Conservation (phyloP, 1,139 yeast genomes). For the Pichia kudriavzevii region DNA sequence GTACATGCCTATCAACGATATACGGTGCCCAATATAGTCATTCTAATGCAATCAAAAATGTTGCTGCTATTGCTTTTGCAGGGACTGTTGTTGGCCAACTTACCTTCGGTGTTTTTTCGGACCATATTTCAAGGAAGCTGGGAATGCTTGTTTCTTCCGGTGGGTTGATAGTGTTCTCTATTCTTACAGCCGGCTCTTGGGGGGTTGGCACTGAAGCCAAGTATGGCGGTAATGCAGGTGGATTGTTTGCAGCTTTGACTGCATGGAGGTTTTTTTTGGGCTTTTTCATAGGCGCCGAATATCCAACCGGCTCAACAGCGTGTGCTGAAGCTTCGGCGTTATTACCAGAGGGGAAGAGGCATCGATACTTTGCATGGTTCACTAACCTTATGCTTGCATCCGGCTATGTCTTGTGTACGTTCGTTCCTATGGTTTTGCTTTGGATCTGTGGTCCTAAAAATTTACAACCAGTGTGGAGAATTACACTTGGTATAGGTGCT, state of each 20-base stretch:
- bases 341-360: constrained; percentile 74
- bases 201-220: constrained; percentile 44
- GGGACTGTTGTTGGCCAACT: constrained; percentile 88
- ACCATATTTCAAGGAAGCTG: constrained; percentile 65
- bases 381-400: constrained; percentile 82
- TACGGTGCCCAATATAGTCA: constrained; percentile 57
- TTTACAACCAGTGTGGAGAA: constrained; percentile 82
- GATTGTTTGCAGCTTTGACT: constrained; percentile 75
- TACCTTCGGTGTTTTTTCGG: constrained; percentile 70
- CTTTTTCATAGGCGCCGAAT: constrained; percentile 80
- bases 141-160: constrained; percentile 76
- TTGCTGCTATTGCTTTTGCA: constrained; percentile 82
- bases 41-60: constrained; percentile 66
- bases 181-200: constrained; percentile 82
- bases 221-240: constrained; percentile 43
- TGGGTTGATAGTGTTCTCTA: constrained; percentile 65
- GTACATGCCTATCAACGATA: constrained; percentile 54
- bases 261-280: constrained; percentile 83
- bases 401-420: constrained; percentile 78
- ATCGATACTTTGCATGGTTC: constrained; percentile 83
- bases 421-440: constrained; percentile 77
- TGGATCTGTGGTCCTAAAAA: constrained; percentile 74
- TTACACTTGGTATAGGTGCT: constrained; percentile 83
- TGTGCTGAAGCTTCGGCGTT: constrained; percentile 85
- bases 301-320: constrained; percentile 89